Base-by-base conservation (phyloP, 2,329 filamentous ascomycete species). In the Microcyclospora tardicrescens region DNA sequence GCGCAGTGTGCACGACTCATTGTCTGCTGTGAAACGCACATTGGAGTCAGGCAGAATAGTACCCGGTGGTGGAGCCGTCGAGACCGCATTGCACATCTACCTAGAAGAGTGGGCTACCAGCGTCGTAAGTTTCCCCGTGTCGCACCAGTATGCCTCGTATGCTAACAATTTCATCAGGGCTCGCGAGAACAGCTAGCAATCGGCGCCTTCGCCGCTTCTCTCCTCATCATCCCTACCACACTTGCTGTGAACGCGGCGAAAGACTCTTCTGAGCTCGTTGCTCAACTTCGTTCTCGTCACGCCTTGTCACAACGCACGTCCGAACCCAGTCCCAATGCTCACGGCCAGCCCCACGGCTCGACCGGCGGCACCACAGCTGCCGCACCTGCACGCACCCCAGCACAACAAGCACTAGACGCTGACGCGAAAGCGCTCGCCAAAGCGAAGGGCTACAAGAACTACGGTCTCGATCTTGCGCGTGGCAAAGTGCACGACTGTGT, bases 21-120 rank as follows among this genome's bases (percentile, higher is more conserved):
- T 98, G 34, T 95, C 84, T 50, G 91, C 91, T 34, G 87, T 98
- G 48, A 98, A 98, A 78, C 79, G 91, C 52, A 95, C 91, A 2
- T 72, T 98, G 6, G 91, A 98, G 68, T 94, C 85, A 57, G 91
- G 91, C 55, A 87, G 84, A 65, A 93, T 98, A 49, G 91, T 98
- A 30, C 91, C 91, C 12, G 91, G 91, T 49, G 91, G 91, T 49
- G 91, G 89, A 58, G 91, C 91, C 33, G 89, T 95, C 15, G 91
- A 98, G 71, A 96, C 91, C n/a, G 91, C 91, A 35, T 75, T 98
- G 49, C 91, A 96, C 69, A 98, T 98, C 60, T 98, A 96, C 67
- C 76, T 98, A 28, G 91, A 98, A 68, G 91, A 98, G 65, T 98
- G 93, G 64, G 91, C 91, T 38, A 89, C 91, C 53, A 96, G 91